phyloP scores from a whole-genome alignment of 2,329 filamentous ascomycete genomes.

The Davidsoniella eucalypti region DNA sequence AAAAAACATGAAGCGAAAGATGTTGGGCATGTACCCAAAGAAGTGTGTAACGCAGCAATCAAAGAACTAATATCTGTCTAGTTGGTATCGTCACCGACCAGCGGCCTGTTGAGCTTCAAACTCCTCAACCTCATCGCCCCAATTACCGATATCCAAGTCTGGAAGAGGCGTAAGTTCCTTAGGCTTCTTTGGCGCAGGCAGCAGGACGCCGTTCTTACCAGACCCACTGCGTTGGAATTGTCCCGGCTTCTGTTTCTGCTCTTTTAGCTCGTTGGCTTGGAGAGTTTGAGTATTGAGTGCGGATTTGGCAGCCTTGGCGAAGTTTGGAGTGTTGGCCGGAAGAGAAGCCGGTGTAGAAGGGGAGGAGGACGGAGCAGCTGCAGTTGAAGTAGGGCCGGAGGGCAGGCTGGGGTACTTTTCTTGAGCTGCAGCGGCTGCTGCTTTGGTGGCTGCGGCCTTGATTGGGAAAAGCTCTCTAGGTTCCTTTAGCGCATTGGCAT shows the following conservation, averaged over 20 bases:
- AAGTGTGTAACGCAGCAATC: not conserved
- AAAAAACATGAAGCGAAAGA: too few relatives aligned
- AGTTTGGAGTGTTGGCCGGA: conserved; percentile 6
- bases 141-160: conserved; percentile 28
- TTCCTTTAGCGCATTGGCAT: conserved; percentile 15
- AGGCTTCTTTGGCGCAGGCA: conserved; percentile 12
- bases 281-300: not conserved
- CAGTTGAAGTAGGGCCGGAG: not conserved
- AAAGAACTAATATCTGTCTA: not conserved
- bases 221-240: conserved; percentile 11
- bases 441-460: not conserved
- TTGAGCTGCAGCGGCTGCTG: conserved; percentile 11
- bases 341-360: not conserved
- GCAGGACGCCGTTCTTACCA: conserved; percentile 15
- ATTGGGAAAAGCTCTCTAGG: conserved; percentile 12
- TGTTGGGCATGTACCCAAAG: too few relatives aligned
- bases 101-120: conserved; percentile 20
- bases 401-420: conserved; percentile 11
- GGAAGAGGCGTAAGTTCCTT: conserved; percentile 20
- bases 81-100: not conserved
- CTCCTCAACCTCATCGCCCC: conserved; percentile 43
- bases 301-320: conserved; percentile 12
- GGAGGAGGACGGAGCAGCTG: not conserved
- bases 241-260: not conserved
- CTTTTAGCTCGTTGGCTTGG: too few relatives aligned